These are phyloP conservation scores for Periconia sp. DNA, from an alignment of 2,329 filamentous ascomycete genomes.

Conservation along the genomic window DNA sequence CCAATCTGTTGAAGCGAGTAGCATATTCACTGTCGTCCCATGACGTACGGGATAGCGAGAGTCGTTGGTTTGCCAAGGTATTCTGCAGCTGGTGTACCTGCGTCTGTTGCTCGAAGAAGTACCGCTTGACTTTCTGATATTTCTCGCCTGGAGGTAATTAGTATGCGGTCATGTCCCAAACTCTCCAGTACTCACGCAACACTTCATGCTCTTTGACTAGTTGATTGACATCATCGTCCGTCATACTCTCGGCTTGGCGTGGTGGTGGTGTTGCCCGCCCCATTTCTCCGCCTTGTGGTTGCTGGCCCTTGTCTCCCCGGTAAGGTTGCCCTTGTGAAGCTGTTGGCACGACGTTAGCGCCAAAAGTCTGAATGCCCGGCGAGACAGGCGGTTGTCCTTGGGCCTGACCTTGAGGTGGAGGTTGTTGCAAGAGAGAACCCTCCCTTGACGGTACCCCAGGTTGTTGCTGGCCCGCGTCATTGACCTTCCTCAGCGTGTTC, in stretches of 20 bases:
- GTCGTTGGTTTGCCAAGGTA: slow-evolving; percentile 92
- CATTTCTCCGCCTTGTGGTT: slow-evolving; percentile 36
- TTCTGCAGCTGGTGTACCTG: slow-evolving; percentile 97
- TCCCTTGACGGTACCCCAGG: slow-evolving; percentile 41
- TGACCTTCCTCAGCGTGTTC: slow-evolving; percentile 43
- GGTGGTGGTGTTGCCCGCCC: slow-evolving; percentile 55
- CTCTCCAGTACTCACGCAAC: slow-evolving; percentile 47
- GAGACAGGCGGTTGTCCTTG: slow-evolving; percentile 42
- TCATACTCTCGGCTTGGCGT: slow-evolving; percentile 50
- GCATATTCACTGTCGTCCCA: slow-evolving; percentile 95
- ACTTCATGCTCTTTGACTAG: slow-evolving; percentile 58
- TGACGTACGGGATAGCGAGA: slow-evolving; percentile 91
- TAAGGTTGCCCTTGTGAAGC: slow-evolving; percentile 53
- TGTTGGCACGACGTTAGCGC: slow-evolving; percentile 53
- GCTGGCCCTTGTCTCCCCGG: slow-evolving; percentile 44
- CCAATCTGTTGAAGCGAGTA: slow-evolving; percentile 86
- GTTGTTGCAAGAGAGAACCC: slow-evolving; percentile 42
- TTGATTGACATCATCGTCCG: slow-evolving; percentile 54
- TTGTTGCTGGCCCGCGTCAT: slow-evolving; percentile 35
- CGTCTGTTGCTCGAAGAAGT: slow-evolving; percentile 90
- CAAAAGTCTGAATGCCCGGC: slow-evolving; percentile 50
- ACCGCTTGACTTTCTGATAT: slow-evolving; percentile 97
- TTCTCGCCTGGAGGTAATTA: slow-evolving; percentile 71
- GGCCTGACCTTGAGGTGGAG: slow-evolving; percentile 44
- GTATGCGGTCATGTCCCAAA: background rate